Evolutionary conservation across 2,329 filamentous ascomycete genomes (phyloP).

Genomic region (Pestalotiopsis sp.): DNA sequence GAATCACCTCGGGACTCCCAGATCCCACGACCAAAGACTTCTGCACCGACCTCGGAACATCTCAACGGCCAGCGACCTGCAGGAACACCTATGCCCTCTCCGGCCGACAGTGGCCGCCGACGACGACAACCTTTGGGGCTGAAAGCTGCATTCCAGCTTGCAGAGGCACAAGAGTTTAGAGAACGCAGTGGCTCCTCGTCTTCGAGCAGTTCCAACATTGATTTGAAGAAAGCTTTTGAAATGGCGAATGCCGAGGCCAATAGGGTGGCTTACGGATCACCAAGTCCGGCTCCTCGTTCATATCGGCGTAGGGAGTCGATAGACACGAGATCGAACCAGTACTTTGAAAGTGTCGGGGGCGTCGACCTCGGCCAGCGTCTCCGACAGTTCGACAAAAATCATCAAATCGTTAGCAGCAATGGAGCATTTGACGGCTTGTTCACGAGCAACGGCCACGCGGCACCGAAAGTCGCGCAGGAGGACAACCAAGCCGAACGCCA

Average conservation of each 20-base stretch:
- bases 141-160: slow-evolving; percentile 12
- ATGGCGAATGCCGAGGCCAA: slow-evolving; percentile 12
- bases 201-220: not conserved
- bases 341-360: slow-evolving; percentile 19
- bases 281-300: slow-evolving; percentile 24
- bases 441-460: slow-evolving; percentile 30
- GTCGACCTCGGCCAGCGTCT: slow-evolving; percentile 31
- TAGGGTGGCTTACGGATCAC: not conserved
- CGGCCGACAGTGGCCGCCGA: not conserved
- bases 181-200: slow-evolving; percentile 1
- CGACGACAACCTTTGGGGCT: slow-evolving; percentile 10
- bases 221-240: slow-evolving; percentile 10
- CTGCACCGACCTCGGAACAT: not conserved
- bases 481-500: slow-evolving; percentile 16
- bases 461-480: slow-evolving; percentile 33
- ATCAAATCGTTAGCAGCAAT: slow-evolving; percentile 23
- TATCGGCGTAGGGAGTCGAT: slow-evolving; percentile 21
- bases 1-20: slow-evolving; percentile 6
- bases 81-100: not conserved
- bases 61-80: not conserved
- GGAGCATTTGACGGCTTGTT: slow-evolving; percentile 34
- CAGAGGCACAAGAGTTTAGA: slow-evolving; percentile 10
- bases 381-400: slow-evolving; percentile 29
- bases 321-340: slow-evolving; percentile 12
- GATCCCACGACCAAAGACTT: slow-evolving; percentile 10